Base-by-base conservation (phyloP, 768 basidiomycete genomes). In the Leccinum broughii region DNA sequence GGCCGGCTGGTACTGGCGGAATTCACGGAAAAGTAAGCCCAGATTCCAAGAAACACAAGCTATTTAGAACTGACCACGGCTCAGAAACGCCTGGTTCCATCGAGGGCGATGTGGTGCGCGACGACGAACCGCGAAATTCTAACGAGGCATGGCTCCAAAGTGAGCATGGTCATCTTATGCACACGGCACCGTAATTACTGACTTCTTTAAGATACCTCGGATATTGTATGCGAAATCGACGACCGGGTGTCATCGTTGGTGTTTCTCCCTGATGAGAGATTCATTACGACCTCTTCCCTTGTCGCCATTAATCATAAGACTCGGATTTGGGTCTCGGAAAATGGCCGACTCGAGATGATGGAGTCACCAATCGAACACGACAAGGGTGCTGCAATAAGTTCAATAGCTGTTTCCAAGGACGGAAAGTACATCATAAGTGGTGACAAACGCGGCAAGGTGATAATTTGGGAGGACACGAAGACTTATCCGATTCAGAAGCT, bases 341-440 rank as follows among this genome's bases (percentile, higher is more conserved):
- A 49, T 5, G 28, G 8, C 28, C 24, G 3, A 26, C 22, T 46
- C 6, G 6, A 34, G n/a, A 35, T 32, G 54, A 52, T 51, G 14
- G 22, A 59, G 5, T 3, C 58, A 26, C 51, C 51, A 11, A 56
- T 52, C 0, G 39, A 51, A 55, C 53, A 48, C 46, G 39, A 13
- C 6, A 51, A 51, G 9, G 51, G 51, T 34, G 32, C 32, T 34
- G 48, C 39, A 22, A 57, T 56, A 22, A 28, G 17, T 13, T 26
- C 52, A 1, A 41, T 65, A 24, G 52, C 53, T 17, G 26, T 52
- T 28, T 65, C 63, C 48, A 51, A 49, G 30, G 57, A 58, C 14
- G 64, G 64, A 26, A 56, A n/a, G 39, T 56, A 32, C 52, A 34
- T 65, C 22, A 35, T 65, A 17, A 58, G 54, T 24, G 64, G 63